Base-by-base conservation (phyloP, 1,284 basidiomycete species). In the Rugosomyces carneus region DNA sequence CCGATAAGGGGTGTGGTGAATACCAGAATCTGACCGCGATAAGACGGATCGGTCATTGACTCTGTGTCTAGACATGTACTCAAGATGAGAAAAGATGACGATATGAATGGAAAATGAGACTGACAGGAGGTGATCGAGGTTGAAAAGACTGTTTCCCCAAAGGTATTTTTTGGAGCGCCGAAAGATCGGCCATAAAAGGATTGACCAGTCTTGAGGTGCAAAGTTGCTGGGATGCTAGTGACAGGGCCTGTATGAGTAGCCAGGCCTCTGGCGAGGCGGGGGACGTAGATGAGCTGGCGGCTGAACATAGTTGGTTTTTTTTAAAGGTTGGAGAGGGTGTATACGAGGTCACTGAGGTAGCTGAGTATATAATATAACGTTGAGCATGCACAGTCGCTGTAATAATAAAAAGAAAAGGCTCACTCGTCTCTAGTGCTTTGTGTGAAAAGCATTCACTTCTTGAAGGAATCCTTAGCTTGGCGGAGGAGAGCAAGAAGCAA, bases 41-140 rank as follows among this genome's bases (percentile, higher is more conserved):
- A 99, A 7, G 96, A 99, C 5, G 95, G 95, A 64, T 99, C 95
- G 38, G 95, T 99, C 92, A 99, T 96, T 11, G 93, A 97, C 70
- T 99, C 96, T 45, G 94, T 98, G 69, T 99, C 90, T 93, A 56
- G 15, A 27, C 27, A 44, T 44, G 47, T 29, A 50, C 37, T 43
- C 6, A 13, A 44, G 48, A 27, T 35, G 24, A 46, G 23, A 35
- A 18, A 46, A 9, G 31, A 19, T 29, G 8, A 37, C 13, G 36
- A 20, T 37, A 19, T 21, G 24, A 29, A 15, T n/a, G n/a, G 24
- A 20, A 27, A 43, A 26, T 4, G 51, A 23, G 13, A 70, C 85
- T 57, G 53, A 91, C 90, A 99, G 45, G 93, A 96, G 5, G 96
- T 99, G 65, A 99, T 99, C 44, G 92, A 94, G 27, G 95, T 99